A percentile compares a stretch with the other conserved stretches of the same genome.
Conservation (phyloP, 2,329 filamentous ascomycete genomes). For the Clonostachys sp. region DNA sequence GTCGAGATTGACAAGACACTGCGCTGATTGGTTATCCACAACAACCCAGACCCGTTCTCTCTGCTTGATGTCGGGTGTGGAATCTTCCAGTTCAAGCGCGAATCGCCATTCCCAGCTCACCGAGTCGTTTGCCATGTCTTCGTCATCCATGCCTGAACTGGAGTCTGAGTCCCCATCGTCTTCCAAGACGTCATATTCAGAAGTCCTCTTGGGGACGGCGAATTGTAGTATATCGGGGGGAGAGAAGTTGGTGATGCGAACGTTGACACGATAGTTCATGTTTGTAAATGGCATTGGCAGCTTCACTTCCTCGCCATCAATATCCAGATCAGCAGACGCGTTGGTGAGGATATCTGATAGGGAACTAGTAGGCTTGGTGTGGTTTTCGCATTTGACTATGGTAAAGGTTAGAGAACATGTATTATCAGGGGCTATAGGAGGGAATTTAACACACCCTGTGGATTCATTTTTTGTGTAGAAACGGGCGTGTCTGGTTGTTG, state of each 20-base stretch:
- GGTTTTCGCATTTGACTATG: conserved; percentile 42
- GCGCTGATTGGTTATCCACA: conserved; percentile 54
- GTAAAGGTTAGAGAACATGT: background rate
- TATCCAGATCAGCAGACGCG: conserved; percentile 31
- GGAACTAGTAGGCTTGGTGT: conserved; percentile 22
- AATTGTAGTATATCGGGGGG: conserved; percentile 71
- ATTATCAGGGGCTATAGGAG: conserved; percentile 1
- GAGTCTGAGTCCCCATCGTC: conserved; percentile 24
- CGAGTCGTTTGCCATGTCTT: conserved; percentile 11
- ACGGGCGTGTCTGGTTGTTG: background rate
- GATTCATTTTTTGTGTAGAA: background rate
- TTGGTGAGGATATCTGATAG: conserved; percentile 34
- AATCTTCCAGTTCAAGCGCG: conserved; percentile 72
- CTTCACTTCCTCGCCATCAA: conserved; percentile 26
- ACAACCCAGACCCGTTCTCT: conserved; percentile 59
- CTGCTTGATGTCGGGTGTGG: conserved; percentile 22
- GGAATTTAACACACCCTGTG: background rate
- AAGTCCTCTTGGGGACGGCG: conserved; percentile 37
- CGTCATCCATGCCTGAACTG: conserved; percentile 13
- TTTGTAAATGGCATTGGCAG: conserved; percentile 69
- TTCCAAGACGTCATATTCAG: conserved; percentile 46
- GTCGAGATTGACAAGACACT: conserved; percentile 42
- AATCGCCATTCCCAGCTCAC: conserved; percentile 78
- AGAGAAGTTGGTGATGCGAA: conserved; percentile 79
- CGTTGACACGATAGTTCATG: conserved; percentile 61